These are phyloP conservation scores for Benincasa hispida DNA, from an alignment of 306 rosid species.

Conservation along the genomic window DNA sequence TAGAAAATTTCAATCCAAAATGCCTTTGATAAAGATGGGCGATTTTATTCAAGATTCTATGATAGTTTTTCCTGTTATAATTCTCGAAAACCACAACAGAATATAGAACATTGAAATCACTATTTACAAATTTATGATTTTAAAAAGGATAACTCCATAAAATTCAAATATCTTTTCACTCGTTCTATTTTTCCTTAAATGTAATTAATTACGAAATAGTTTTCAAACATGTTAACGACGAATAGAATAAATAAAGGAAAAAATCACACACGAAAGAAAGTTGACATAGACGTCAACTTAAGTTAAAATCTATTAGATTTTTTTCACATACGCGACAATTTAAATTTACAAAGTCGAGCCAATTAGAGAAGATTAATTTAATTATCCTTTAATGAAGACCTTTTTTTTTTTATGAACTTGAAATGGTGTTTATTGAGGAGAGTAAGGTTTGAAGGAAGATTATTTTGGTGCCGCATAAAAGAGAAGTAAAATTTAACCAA, in stretches of 20 bases:
- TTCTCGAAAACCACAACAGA: neutral
- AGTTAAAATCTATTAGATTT: too few species aligned
- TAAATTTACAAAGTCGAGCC: neutral
- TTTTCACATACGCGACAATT: too few species aligned
- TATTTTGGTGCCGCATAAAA: neutral
- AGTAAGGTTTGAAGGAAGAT: too few species aligned
- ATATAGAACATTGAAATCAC: neutral
- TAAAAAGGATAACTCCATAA: too few species aligned
- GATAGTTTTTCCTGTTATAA: neutral
- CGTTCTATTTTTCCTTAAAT: too few species aligned
- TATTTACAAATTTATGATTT: neutral
- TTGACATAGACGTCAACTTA: neutral
- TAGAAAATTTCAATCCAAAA: neutral
- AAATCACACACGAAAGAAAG: neutral
- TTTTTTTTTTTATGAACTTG: neutral
- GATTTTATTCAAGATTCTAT: neutral
- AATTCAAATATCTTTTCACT: too few species aligned
- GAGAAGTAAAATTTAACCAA: neutral
- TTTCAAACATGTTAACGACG: too few species aligned
- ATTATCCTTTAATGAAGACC: too few species aligned
- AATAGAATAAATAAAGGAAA: neutral
- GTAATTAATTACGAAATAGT: too few species aligned
- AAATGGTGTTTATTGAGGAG: neutral
- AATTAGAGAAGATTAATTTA: too few species aligned
- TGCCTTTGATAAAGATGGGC: neutral